Evolutionary conservation across 495 filamentous ascomycete species (phyloP), one percentile per base, ranked within the genome.

Genomic region (Annulohypoxylon maeteangense): DNA sequence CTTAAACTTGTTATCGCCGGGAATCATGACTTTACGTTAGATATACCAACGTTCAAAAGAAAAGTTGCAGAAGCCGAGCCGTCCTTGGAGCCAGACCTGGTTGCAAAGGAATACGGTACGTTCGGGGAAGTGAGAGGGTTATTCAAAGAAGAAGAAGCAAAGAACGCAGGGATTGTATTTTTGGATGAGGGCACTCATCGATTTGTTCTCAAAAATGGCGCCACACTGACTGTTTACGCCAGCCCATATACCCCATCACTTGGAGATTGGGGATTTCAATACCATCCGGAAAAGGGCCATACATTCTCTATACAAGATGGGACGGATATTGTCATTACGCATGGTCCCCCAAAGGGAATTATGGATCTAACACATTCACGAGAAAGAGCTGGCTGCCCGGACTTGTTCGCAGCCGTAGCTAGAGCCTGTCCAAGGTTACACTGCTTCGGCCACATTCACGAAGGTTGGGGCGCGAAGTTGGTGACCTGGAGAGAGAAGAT

Each of bases 1-100:
- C 78, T 94, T 5, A 96, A 94, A 66, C 79, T 96, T 36, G 87
- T 94, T 34, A 93, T 96, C 56, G 88, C 92, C 1, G 92, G 92
- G 0, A 94, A 95, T 76, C 92, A 94, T 78, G 92, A 95, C 74
- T 85, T 91, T 61, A 87, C 87, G 0, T 86, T 94, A 3, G 91
- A 95, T 74, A 76, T 78, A 27, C 78, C 84, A 2, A 85, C 38
- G 0, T 78, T 78, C 34, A 58, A 25, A 36, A 20, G 51, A 7
- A 65, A 67, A 16, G 16, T 74, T 8, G 27, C 22, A 5, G 70
- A 77, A 25, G 68, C 70, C 14, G 1, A 48, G 12, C 42, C 61
- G 7, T 1, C 10, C 10, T 31, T 76, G 7, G 69, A 74, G 0
- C 60, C 50, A 14, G 61, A 74, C 1, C 40, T 77, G 0, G 58